Conservation (phyloP, 352 stramenopile species). For the Pythium brassicae region DNA sequence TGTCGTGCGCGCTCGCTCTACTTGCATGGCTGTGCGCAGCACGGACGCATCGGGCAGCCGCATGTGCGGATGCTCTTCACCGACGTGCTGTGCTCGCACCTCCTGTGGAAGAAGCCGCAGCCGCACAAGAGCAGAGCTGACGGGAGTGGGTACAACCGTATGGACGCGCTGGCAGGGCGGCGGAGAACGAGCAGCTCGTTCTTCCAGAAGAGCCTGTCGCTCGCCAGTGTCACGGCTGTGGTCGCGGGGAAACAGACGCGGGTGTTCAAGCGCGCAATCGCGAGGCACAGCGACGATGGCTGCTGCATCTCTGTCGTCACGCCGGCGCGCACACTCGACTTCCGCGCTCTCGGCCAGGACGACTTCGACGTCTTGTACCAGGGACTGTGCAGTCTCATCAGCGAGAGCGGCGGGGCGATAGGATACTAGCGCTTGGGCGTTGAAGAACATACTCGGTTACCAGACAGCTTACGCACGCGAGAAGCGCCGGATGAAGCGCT, state of each 20-base stretch:
- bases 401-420: constrained; percentile 9
- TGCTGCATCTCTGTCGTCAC: constrained; percentile 38
- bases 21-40: constrained; percentile 15
- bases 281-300: constrained; percentile 20
- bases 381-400: constrained; percentile 25
- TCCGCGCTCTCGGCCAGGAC: constrained; percentile 27
- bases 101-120: constrained; percentile 40
- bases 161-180: background rate
- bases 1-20: too few species aligned
- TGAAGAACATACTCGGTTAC: background rate
- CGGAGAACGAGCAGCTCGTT: constrained; percentile 13
- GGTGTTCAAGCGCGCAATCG: constrained; percentile 27
- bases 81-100: constrained; percentile 23
- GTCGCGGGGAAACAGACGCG: constrained; percentile 32
- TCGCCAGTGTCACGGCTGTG: constrained; percentile 29
- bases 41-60: constrained; percentile 32
- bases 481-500: constrained; percentile 3
- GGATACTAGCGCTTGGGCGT: background rate
- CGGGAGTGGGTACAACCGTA: constrained; percentile 4
- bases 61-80: constrained; percentile 34
- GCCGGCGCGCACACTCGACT: constrained; percentile 32
- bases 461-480: background rate
- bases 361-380: constrained; percentile 29
- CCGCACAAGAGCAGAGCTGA: background rate
- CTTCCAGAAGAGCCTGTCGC: constrained; percentile 25